Conservation (phyloP, 1,139 yeast species). For the Protomyces inundatus region DNA sequence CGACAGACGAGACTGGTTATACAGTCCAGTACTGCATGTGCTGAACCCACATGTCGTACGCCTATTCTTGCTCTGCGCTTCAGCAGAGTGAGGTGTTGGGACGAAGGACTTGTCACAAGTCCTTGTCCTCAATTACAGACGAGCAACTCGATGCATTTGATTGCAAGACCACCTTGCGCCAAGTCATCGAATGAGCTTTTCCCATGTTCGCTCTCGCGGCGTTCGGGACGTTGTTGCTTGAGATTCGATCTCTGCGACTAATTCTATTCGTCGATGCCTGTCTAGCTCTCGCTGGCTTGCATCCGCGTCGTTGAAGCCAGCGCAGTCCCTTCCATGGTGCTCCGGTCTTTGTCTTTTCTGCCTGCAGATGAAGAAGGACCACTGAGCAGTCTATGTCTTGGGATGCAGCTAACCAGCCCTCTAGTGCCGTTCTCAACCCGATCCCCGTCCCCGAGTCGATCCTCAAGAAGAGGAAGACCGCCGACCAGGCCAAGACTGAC, state of each 20-base stretch:
- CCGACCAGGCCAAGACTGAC: conserved; percentile 57
- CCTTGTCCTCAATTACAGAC: conserved; percentile 18
- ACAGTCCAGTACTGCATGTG: too few relatives aligned
- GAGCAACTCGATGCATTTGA: neutral
- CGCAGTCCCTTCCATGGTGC: neutral
- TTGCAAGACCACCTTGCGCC: neutral
- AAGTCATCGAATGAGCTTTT: neutral
- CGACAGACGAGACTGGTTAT: too few relatives aligned
- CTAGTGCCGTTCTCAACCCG: conserved; percentile 36
- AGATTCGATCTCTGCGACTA: conserved; percentile 21
- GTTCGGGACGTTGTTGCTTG: conserved; percentile 19
- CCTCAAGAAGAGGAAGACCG: conserved; percentile 87
- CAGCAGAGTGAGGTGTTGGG: conserved; percentile 11
- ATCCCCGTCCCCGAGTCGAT: conserved; percentile 79
- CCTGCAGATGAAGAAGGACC: neutral
- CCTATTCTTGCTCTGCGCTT: neutral
- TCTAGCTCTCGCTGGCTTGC: neutral
- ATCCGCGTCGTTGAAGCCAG: neutral
- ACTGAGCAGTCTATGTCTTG: conserved; percentile 13
- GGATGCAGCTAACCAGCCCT: conserved; percentile 22
- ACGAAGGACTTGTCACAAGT: conserved; percentile 10
- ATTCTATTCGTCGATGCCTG: conserved; percentile 18
- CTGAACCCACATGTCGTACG: too few relatives aligned
- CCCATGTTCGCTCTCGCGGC: neutral
- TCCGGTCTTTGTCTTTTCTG: neutral